Evolutionary conservation across 805 yeast genomes (phyloP).

Genomic region (Maudiozyma serrabonitensis): DNA sequence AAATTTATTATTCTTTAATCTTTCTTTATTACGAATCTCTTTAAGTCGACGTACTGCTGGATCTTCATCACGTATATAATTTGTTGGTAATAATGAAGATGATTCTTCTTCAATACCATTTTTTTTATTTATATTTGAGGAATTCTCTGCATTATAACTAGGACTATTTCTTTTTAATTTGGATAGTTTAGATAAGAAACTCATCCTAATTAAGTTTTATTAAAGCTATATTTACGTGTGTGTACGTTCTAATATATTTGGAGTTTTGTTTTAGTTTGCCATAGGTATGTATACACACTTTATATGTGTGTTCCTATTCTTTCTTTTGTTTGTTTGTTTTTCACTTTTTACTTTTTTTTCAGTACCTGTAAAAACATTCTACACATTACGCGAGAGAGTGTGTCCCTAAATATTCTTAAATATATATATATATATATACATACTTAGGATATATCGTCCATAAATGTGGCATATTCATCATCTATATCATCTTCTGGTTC

Average conservation of each 20-base stretch:
- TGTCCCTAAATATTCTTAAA: too few species aligned
- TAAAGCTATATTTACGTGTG: neutral
- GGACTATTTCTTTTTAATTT: conserved; percentile 14
- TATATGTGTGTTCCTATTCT: too few species aligned
- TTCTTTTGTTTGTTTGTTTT: too few species aligned
- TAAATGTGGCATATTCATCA: conserved; percentile 27
- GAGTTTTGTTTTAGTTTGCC: too few species aligned
- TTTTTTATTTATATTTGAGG: neutral
- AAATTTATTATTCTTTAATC: conserved; percentile 32
- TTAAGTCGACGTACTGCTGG: conserved; percentile 65
- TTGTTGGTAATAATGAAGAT: conserved; percentile 19
- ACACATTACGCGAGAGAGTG: too few species aligned
- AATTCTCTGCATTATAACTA: neutral
- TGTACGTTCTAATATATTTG: too few species aligned
- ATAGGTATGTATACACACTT: too few species aligned
- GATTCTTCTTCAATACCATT: conserved; percentile 3
- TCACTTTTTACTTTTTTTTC: too few species aligned
- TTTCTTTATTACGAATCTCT: conserved; percentile 53
- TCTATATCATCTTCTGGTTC: conserved; percentile 4
- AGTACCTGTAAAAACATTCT: too few species aligned
- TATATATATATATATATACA: neutral
- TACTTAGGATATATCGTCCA: conserved; percentile 15
- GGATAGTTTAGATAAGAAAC: conserved; percentile 26
- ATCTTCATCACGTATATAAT: conserved; percentile 36
- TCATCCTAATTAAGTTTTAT: conserved; percentile 12